Percentiles rank a stretch among this genome's conserved stretches.
Evolutionary conservation across 2,329 filamentous ascomycete genomes (phyloP).

Genomic region (Ophiostoma novo-ulmi): DNA sequence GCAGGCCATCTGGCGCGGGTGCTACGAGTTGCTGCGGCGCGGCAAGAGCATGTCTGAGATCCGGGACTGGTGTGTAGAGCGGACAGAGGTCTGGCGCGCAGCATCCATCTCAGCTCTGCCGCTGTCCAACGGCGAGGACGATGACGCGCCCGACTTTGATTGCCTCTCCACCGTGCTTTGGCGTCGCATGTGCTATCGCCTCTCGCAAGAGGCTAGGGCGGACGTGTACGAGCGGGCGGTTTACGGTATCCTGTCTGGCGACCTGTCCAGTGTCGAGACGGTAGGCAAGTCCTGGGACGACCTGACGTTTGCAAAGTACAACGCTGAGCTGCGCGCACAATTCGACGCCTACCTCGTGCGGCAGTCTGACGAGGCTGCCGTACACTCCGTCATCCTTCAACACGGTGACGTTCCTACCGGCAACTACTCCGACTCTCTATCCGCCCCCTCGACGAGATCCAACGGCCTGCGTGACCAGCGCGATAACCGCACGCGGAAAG

Average conservation of each 20-base stretch:
- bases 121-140: constrained; percentile 46
- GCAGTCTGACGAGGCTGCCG: constrained; percentile 26
- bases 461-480: constrained; percentile 17
- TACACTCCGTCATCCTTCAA: constrained; percentile 24
- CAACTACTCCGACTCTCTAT: background rate
- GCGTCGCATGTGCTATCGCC: constrained; percentile 69
- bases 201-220: constrained; percentile 63
- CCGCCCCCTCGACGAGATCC: background rate
- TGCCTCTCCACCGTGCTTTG: constrained; percentile 57
- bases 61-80: constrained; percentile 77
- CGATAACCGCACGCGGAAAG: constrained; percentile 20
- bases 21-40: constrained; percentile 84
- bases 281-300: constrained; percentile 50
- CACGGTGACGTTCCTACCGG: constrained; percentile 26
- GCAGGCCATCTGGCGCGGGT: constrained; percentile 85
- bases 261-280: constrained; percentile 66
- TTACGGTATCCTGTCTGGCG: constrained; percentile 84
- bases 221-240: constrained; percentile 82
- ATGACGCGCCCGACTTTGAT: constrained; percentile 39
- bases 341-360: constrained; percentile 29
- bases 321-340: constrained; percentile 29
- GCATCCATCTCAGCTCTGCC: constrained; percentile 71
- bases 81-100: constrained; percentile 84
- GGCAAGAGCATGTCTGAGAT: constrained; percentile 72
- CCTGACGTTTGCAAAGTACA: constrained; percentile 29